Base-by-base conservation (phyloP, 441 rosid genomes). In the Geranium incanum region DNA sequence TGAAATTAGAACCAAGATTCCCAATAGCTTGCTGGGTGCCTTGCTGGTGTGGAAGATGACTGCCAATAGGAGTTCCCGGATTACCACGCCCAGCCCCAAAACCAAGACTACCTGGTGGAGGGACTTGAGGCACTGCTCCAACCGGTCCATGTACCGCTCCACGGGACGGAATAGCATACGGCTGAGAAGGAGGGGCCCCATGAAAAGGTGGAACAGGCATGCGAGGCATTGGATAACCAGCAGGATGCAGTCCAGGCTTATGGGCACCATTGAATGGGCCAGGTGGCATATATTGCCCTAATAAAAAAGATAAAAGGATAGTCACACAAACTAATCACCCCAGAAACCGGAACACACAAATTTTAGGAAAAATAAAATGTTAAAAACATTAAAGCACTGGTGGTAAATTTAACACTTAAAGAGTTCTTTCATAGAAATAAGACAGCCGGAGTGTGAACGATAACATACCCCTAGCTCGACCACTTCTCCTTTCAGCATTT, bases 101-200 rank as follows among this genome's bases (percentile, higher is more conserved):
- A 80, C 97, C 96, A 0, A 87, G 90, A 79, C 83, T 84, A 79
- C 97, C 97, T 38, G 97, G 96, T 65, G 85, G 88, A 81, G 97
- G 92, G 70, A 81, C 96, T 74, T 91, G 96, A 76, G 96, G 90
- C 77, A 88, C 95, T 77, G 93, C 86, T 68, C 98, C 97, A 74
- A 91, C 95, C 18, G 99, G 97, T 76, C 99, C 93, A 80, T 83
- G 93, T 65, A 86, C 88, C 77, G 88, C 88, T 38, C 91, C 98
- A 74, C 94, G 97, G 68, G 92, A 79, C 16, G 98, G 98, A 80
- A 92, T 95, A 69, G 97, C 88, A 57, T 95, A 95, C 37, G 97
- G 98, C 86, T 92, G 98, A 73, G 97, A 82, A 67, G 89, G 85
- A 69, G 90, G 87, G 71, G 84, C 94, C 63, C 97, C 96, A 62